Conservation (phyloP, 192 early-diverging fungal species). For the Backusella psychrophila region DNA sequence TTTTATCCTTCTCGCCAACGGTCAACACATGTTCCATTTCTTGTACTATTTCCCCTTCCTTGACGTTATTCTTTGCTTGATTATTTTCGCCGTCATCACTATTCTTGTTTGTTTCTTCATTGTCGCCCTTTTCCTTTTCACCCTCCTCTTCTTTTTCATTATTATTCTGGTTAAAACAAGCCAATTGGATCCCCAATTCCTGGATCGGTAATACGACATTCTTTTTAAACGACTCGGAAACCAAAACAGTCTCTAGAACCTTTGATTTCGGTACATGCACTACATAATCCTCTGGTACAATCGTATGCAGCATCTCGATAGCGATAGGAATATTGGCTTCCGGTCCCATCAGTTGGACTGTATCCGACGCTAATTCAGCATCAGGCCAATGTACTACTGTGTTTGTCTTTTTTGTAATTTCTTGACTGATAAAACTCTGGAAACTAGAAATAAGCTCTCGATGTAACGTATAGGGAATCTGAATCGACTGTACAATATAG, state of each 20-base stretch:
- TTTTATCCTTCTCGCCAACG: not conserved
- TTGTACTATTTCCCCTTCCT: not conserved
- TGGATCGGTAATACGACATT: not conserved
- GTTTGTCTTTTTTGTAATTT: conserved; percentile 55
- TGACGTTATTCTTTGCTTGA: not conserved
- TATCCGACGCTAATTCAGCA: conserved; percentile 59
- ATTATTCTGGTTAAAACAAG: not conserved
- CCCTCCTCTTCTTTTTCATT: not conserved
- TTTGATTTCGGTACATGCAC: conserved; percentile 45
- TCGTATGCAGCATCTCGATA: conserved; percentile 49
- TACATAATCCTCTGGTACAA: conserved; percentile 57
- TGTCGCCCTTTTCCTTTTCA: not conserved
- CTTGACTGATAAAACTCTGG: conserved; percentile 27
- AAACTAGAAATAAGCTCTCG: conserved; percentile 44
- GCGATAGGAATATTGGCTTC: conserved; percentile 57
- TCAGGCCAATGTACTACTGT: conserved; percentile 63
- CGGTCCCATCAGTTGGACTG: conserved; percentile 54
- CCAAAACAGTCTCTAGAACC: not conserved
- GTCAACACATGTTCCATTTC: not conserved
- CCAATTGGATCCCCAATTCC: not conserved
- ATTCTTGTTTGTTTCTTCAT: not conserved
- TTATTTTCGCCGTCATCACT: not conserved
- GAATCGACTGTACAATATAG: conserved; percentile 44
- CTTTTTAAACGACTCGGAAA: not conserved
- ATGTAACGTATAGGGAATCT: conserved; percentile 61